Base-by-base conservation (phyloP, 2,329 filamentous ascomycete genomes). In the Aureobasidium mangrovei region DNA sequence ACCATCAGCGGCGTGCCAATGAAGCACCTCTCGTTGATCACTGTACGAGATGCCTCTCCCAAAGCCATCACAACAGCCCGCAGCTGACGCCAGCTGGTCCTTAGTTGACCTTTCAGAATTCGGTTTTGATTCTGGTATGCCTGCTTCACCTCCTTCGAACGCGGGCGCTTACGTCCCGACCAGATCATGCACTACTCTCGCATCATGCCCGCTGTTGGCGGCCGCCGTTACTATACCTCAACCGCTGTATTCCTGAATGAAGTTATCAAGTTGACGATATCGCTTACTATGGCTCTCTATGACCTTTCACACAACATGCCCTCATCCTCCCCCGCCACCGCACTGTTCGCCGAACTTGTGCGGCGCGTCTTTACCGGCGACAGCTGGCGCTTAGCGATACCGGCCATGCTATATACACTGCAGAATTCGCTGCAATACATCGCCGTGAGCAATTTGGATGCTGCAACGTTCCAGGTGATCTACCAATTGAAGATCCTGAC, bases 381-480 rank as follows among this genome's bases (percentile, higher is more conserved):
- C 66, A 90, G 90, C 61, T 97, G 91, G 91, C 95, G 95, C 70
- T 74, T 98, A 59, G 89, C 88, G 7, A 83, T 97, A 40, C 93
- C 91, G 0, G 93, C 91, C 3, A 78, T 83, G 4, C 76, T 97
- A 1, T 97, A 95, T 67, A 95, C 91, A 0, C 68, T 96, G 29
- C 89, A 96, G 64, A 97, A 96, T 65, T 86, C 87, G n/a, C 73
- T 97, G 53, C 89, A 96, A 68, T 98, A 96, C 65, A 80, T 94
- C 51, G 91, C 89, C 1, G 82, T 96, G 8, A 89, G 88, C 58
- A 96, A 97, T 61, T 70, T 97, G 62, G 89, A 95, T 64, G 87
- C 91, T 0, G 89, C 93, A 4, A 90, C 91, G 53, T 97, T 96
- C 66, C 91, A 96, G 69, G 84, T 95, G 56, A 82, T 93, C 28